Conservation (phyloP, 129 eudicot genomes). For the Tagetes erecta region DNA sequence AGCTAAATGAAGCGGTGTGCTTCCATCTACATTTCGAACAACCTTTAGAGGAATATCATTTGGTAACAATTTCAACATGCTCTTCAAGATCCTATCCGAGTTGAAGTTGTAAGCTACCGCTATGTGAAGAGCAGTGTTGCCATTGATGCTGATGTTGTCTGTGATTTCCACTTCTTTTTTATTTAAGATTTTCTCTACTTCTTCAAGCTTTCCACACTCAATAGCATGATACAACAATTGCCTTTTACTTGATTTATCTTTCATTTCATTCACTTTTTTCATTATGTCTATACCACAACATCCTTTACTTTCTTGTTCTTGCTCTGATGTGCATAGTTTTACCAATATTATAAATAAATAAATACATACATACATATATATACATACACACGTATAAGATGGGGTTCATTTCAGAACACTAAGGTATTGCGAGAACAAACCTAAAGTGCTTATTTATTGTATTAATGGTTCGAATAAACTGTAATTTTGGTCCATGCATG, state of each 20-base stretch:
- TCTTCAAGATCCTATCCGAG: neutral
- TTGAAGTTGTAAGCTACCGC: neutral
- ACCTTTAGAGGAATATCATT: neutral
- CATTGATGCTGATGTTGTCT: neutral
- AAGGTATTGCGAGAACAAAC: too few species aligned
- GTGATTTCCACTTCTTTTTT: neutral
- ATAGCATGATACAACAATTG: neutral
- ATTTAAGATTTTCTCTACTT: neutral
- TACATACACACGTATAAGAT: too few species aligned
- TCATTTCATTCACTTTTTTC: neutral
- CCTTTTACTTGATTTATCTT: neutral
- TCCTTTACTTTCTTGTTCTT: neutral
- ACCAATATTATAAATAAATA: too few species aligned
- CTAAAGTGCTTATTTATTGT: too few species aligned
- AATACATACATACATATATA: too few species aligned
- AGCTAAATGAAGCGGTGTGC: neutral
- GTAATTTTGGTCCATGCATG: too few species aligned
- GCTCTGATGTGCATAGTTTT: too few species aligned
- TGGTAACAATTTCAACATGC: neutral
- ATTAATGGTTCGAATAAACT: too few species aligned
- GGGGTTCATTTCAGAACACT: too few species aligned
- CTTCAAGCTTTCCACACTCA: neutral
- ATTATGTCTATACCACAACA: neutral
- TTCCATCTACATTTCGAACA: neutral
- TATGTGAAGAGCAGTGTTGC: slow-evolving; percentile 13